These are phyloP conservation scores for Ustulina deusta DNA, from an alignment of 2,329 filamentous ascomycete genomes.

Conservation along the genomic window DNA sequence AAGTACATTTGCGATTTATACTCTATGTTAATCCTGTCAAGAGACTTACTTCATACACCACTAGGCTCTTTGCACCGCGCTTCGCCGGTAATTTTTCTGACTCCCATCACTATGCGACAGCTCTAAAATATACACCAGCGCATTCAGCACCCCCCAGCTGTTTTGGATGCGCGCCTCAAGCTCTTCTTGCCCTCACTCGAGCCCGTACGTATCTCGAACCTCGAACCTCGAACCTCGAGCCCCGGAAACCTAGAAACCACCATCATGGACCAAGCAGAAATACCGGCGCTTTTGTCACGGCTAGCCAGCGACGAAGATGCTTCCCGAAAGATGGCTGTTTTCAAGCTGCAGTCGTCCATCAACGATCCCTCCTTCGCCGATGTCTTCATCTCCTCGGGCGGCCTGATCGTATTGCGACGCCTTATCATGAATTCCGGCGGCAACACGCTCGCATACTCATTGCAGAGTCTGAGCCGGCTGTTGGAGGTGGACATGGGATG, in stretches of 20 bases:
- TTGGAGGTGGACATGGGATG: conserved; percentile 98
- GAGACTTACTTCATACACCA: not conserved
- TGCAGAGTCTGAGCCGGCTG: conserved; percentile 87
- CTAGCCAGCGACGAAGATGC: conserved; percentile 83
- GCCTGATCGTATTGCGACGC: conserved; percentile 82
- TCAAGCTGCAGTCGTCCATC: conserved; percentile 95
- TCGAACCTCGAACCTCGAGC: not conserved
- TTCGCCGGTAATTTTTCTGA: not conserved
- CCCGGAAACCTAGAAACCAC: conserved; percentile 7
- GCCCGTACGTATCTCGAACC: not conserved
- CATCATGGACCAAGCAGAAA: conserved; percentile 74
- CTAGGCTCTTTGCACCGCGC: not conserved
- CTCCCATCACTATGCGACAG: conserved; percentile 29
- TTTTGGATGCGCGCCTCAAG: conserved; percentile 1
- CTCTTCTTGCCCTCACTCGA: conserved; percentile 6
- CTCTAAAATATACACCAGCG: conserved; percentile 13
- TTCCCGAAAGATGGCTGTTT: conserved; percentile 97
- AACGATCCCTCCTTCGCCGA: conserved; percentile 97
- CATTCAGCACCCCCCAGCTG: conserved; percentile 25
- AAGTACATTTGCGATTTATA: not conserved
- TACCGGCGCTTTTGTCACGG: conserved; percentile 73
- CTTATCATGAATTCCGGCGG: conserved; percentile 87
- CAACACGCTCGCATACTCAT: conserved; percentile 94
- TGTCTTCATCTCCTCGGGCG: conserved; percentile 91
- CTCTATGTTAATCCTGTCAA: not conserved